These are phyloP conservation scores for Rhinocladiella mackenziei DNA, from an alignment of 2,329 filamentous ascomycete genomes.

Conservation along the genomic window DNA sequence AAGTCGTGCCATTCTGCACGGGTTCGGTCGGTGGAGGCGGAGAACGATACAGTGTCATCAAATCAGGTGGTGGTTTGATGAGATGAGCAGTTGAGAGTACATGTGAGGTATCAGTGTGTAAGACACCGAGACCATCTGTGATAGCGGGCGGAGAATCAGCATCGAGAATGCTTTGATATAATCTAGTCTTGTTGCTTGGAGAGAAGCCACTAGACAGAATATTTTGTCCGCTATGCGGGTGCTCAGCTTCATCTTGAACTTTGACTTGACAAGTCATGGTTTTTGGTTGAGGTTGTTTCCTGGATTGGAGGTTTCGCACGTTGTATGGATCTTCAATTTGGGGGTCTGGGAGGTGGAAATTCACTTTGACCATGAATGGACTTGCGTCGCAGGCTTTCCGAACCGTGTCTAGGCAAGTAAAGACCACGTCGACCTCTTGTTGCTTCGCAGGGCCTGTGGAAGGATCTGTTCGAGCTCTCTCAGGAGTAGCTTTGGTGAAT, in stretches of 20 bases:
- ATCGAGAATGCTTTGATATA: conserved; percentile 20
- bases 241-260: background rate
- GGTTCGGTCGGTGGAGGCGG: background rate
- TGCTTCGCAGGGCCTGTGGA: background rate
- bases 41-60: conserved; percentile 12
- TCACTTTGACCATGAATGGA: conserved; percentile 22
- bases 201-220: conserved; percentile 17
- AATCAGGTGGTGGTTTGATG: conserved; percentile 7
- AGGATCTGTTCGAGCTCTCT: background rate
- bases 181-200: conserved; percentile 15
- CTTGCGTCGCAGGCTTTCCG: conserved; percentile 13
- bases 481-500: conserved; percentile 5
- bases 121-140: conserved; percentile 15
- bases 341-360: conserved; percentile 22
- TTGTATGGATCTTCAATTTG: conserved; percentile 27
- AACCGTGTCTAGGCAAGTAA: conserved; percentile 11
- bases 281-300: conserved; percentile 15
- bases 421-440: conserved; percentile 21
- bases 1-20: background rate
- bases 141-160: conserved; percentile 10
- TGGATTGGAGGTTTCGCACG: conserved; percentile 23
- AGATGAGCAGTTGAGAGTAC: conserved; percentile 16
- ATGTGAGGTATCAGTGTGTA: conserved; percentile 6
- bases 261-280: conserved; percentile 20
- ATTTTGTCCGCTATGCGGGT: conserved; percentile 9